Evolutionary conservation across 2,329 filamentous ascomycete genomes (phyloP).

Genomic region (Alternaria hordeiaustralica): DNA sequence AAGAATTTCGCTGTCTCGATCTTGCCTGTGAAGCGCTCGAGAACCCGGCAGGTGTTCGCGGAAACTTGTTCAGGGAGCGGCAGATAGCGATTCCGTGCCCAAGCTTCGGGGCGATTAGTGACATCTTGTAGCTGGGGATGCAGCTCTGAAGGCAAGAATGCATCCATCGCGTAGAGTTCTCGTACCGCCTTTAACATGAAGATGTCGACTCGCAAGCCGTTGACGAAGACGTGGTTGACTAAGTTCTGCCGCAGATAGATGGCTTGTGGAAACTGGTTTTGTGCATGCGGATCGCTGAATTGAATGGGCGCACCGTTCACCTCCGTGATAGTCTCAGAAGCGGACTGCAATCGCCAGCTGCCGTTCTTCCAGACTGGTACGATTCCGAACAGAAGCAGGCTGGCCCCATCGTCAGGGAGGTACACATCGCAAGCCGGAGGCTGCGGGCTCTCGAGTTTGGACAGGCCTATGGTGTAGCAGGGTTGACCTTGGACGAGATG

Average conservation of each 20-base stretch:
- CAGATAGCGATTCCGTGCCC: constrained; percentile 13
- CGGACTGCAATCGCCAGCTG: constrained; percentile 17
- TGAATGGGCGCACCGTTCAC: constrained; percentile 23
- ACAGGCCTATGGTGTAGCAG: constrained; percentile 15
- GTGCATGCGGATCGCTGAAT: constrained; percentile 2
- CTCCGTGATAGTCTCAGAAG: constrained; percentile 9
- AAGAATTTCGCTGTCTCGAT: constrained; percentile 21
- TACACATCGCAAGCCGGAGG: constrained; percentile 18
- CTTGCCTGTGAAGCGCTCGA: constrained; percentile 20
- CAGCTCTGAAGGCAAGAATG: neutral
- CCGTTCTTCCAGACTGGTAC: constrained; percentile 3
- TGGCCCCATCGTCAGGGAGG: constrained; percentile 10
- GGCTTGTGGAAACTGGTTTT: constrained; percentile 5
- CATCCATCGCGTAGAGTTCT: neutral
- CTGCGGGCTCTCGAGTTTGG: neutral
- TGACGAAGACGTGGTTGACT: constrained; percentile 10
- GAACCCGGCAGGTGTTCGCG: constrained; percentile 5
- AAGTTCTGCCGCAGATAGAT: constrained; percentile 12
- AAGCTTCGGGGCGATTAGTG: constrained; percentile 4
- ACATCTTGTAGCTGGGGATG: constrained; percentile 9
- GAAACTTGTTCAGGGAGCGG: constrained; percentile 9
- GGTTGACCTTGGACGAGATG: neutral
- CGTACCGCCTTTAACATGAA: constrained; percentile 19
- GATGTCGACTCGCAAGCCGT: constrained; percentile 15
- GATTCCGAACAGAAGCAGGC: constrained; percentile 13